These are phyloP conservation scores for Boletus bicolor DNA, from an alignment of 768 basidiomycete genomes.

Conservation along the genomic window DNA sequence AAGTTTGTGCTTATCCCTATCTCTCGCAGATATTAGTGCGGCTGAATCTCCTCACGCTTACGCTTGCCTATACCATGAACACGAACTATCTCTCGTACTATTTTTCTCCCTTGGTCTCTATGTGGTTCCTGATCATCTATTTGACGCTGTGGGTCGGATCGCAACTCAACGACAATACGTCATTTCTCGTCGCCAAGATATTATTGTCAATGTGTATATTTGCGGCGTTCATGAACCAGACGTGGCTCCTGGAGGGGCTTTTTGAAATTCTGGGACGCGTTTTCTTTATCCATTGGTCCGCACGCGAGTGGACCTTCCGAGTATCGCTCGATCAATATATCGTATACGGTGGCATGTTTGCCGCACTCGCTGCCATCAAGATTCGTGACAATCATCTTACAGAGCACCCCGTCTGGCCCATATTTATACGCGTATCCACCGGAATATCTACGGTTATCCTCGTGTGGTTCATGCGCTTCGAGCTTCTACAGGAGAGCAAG, in stretches of 20 bases:
- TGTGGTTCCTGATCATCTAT: slow-evolving; percentile 90
- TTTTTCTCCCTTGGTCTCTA: slow-evolving; percentile 84
- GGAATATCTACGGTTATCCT: slow-evolving; percentile 52
- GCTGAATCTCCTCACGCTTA: slow-evolving; percentile 77
- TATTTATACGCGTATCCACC: slow-evolving; percentile 45
- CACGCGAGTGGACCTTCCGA: slow-evolving; percentile 85
- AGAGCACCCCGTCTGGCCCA: slow-evolving; percentile 66
- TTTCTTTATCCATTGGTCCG: slow-evolving; percentile 79
- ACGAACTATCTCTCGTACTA: slow-evolving; percentile 91
- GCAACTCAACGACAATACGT: slow-evolving; percentile 65
- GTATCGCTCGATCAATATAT: slow-evolving; percentile 87
- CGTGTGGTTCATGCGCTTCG: slow-evolving; percentile 81
- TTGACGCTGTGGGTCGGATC: slow-evolving; percentile 69
- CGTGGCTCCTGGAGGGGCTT: slow-evolving; percentile 57
- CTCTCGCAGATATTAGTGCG: slow-evolving; percentile 64
- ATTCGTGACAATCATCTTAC: slow-evolving; percentile 67
- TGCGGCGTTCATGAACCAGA: slow-evolving; percentile 62
- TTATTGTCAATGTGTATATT: slow-evolving; percentile 58
- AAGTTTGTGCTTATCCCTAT: background rate
- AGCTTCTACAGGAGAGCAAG: slow-evolving; percentile 72
- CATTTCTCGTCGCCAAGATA: slow-evolving; percentile 71
- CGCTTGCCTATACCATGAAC: slow-evolving; percentile 87
- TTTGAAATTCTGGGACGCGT: slow-evolving; percentile 64
- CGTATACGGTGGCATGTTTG: slow-evolving; percentile 83
- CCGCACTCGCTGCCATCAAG: slow-evolving; percentile 71